Evolutionary conservation across 352 stramenopile genomes (phyloP).

Genomic region (Phytophthora fragariaefolia): DNA sequence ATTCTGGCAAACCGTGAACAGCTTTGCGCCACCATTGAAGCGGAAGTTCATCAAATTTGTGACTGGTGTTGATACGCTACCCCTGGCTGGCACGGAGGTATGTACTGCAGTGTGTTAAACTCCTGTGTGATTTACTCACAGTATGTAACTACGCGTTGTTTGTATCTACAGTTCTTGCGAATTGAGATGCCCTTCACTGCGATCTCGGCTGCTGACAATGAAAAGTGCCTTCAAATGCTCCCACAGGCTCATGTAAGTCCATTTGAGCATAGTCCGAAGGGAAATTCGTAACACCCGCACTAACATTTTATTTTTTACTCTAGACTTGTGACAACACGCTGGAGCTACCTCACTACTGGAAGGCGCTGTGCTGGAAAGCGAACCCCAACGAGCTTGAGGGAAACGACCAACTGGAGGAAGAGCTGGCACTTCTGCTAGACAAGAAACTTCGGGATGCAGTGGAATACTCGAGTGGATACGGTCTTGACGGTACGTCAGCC

Average conservation of each 20-base stretch:
- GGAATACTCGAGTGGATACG: constrained; percentile 75
- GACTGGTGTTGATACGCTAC: constrained; percentile 71
- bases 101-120: neutral
- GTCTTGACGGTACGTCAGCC: constrained; percentile 55
- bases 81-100: constrained; percentile 71
- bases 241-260: constrained; percentile 72
- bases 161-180: constrained; percentile 58
- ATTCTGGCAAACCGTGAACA: constrained; percentile 67
- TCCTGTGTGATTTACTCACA: constrained; percentile 3
- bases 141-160: neutral
- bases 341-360: constrained; percentile 81
- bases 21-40: constrained; percentile 59
- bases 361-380: constrained; percentile 62
- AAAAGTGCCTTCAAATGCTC: constrained; percentile 66
- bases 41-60: constrained; percentile 80
- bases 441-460: constrained; percentile 62
- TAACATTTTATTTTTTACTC: neutral
- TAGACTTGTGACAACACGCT: constrained; percentile 83
- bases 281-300: constrained; percentile 1
- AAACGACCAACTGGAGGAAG: constrained; percentile 43
- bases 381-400: constrained; percentile 36
- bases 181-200: constrained; percentile 79
- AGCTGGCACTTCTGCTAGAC: constrained; percentile 48
- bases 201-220: constrained; percentile 45
- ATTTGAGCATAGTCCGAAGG: neutral